A percentile compares a stretch with the other conserved stretches of the same genome.
Evolutionary conservation across 306 rosid species (phyloP).

Genomic region (Sesbania bispinosa): DNA sequence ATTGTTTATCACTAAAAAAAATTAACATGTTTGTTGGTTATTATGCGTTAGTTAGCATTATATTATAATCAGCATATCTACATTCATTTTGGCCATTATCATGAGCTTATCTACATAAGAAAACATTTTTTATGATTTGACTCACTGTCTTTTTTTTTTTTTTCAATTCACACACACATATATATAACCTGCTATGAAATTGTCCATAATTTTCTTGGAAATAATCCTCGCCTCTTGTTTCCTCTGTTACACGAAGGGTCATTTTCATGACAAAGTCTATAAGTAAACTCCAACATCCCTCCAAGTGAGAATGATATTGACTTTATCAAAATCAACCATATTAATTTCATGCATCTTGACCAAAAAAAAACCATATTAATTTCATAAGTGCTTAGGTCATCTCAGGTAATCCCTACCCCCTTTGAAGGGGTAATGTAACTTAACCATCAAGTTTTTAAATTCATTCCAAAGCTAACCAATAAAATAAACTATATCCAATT

Average conservation of each 20-base stretch:
- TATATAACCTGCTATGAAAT: background rate
- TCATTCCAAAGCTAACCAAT: background rate
- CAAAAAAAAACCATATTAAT: too few species aligned
- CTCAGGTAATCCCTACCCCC: background rate
- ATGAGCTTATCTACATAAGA: background rate
- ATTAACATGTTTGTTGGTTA: constrained; percentile 5
- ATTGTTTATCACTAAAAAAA: too few species aligned
- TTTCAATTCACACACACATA: background rate
- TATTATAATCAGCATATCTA: background rate
- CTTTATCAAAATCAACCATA: constrained; percentile 26
- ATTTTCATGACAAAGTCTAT: constrained; percentile 23
- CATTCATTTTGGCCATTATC: constrained; percentile 8
- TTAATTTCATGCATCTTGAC: too few species aligned
- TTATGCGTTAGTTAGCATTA: background rate
- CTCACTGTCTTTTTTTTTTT: background rate
- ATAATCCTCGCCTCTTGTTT: background rate
- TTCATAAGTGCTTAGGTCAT: constrained; percentile 26
- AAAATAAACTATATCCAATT: background rate
- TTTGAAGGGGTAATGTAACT: background rate
- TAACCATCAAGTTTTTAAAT: constrained; percentile 16
- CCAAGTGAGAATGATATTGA: constrained; percentile 23
- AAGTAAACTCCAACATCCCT: constrained; percentile 23
- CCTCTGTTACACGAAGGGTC: background rate
- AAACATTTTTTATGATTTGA: constrained; percentile 13
- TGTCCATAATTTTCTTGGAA: constrained; percentile 18